These are phyloP conservation scores for Chamaecyparis obtusa DNA, from an alignment of 75 land plant species.

Conservation along the genomic window DNA sequence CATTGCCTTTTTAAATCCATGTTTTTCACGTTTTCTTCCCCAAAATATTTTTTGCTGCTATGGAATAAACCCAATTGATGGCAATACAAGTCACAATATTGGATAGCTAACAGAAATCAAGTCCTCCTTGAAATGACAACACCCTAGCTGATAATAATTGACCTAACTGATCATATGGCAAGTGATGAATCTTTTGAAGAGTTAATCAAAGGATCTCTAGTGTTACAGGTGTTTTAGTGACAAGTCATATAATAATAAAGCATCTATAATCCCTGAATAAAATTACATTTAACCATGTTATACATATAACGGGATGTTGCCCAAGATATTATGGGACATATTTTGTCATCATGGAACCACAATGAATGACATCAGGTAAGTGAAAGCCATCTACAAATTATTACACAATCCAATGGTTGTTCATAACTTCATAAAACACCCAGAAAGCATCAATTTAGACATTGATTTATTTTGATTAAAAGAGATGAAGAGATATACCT, in stretches of 20 bases:
- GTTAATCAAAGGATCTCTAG: background rate
- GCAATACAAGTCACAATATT: background rate
- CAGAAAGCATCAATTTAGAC: background rate
- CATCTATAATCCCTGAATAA: background rate
- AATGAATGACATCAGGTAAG: background rate
- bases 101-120: background rate
- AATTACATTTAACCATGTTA: background rate
- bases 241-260: background rate
- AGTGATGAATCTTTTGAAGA: background rate
- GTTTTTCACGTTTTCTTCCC: too few relatives aligned
- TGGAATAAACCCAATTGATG: background rate
- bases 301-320: background rate
- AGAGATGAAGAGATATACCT: slow-evolving; percentile 48
- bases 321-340: background rate
- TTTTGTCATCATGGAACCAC: background rate
- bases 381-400: background rate
- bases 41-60: too few relatives aligned
- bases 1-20: too few relatives aligned
- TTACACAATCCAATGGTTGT: background rate
- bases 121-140: background rate
- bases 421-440: background rate
- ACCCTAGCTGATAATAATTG: background rate
- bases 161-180: background rate
- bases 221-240: background rate
- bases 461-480: background rate